Evolutionary conservation across 2,329 filamentous ascomycete species (phyloP).

Genomic region (Calonectria naviculata): DNA sequence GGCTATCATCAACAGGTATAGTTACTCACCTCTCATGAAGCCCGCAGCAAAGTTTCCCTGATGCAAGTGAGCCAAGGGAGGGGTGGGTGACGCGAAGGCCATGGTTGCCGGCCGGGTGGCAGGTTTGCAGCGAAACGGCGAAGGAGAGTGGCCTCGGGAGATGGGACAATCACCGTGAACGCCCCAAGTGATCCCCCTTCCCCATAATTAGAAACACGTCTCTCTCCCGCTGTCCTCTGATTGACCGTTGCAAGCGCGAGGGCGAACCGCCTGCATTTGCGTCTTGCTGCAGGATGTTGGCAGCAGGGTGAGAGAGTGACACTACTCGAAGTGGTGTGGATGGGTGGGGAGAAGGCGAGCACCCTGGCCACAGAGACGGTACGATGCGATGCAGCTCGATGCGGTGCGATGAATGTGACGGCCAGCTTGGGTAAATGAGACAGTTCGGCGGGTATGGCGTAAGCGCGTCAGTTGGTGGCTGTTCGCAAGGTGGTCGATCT

Average conservation of each 20-base stretch:
- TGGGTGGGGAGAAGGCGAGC: neutral
- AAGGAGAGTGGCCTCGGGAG: neutral
- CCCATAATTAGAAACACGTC: slow-evolving; percentile 23
- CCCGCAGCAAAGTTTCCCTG: neutral
- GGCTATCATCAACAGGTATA: slow-evolving; percentile 6
- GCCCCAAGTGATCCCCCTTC: neutral
- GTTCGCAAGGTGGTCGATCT: slow-evolving; percentile 28
- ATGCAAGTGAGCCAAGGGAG: neutral
- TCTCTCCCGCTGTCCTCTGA: slow-evolving; percentile 1
- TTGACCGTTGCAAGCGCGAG: slow-evolving; percentile 27
- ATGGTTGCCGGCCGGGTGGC: neutral
- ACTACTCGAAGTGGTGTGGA: neutral
- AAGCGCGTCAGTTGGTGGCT: slow-evolving; percentile 41
- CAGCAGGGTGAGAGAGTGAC: neutral
- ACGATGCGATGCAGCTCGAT: neutral
- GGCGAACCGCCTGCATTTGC: slow-evolving; percentile 1
- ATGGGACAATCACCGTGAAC: neutral
- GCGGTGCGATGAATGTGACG: neutral
- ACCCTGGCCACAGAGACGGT: neutral
- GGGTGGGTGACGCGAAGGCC: neutral
- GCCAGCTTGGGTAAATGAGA: neutral
- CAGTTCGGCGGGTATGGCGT: slow-evolving; percentile 38
- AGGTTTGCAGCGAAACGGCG: neutral
- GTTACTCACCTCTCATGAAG: neutral
- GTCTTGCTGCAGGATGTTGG: neutral